Percentiles rank a stretch among this genome's conserved stretches.
Evolutionary conservation across 2,329 filamentous ascomycete genomes (phyloP).

Genomic region (Xylariaceae sp.): DNA sequence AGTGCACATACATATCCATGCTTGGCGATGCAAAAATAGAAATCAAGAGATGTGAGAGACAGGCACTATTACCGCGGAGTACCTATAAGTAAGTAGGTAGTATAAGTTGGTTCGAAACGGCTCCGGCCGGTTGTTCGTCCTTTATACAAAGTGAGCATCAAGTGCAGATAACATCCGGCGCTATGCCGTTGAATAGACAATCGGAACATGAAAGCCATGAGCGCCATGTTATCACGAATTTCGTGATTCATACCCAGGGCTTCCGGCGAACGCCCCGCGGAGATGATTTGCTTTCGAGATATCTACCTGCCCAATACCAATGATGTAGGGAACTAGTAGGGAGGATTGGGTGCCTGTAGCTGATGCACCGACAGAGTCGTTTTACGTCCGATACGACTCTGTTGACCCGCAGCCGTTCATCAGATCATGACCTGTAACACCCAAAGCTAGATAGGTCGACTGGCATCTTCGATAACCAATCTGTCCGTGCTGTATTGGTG

Average conservation of each 20-base stretch:
- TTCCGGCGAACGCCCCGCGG: background rate
- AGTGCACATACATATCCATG: background rate
- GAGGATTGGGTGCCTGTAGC: slow-evolving; percentile 8
- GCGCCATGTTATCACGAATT: no score
- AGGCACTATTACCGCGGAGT: no score
- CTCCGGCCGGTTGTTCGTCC: background rate
- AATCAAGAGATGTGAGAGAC: background rate
- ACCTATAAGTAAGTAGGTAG: background rate
- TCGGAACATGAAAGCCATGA: background rate
- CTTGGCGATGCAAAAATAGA: slow-evolving; percentile 13
- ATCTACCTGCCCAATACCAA: background rate
- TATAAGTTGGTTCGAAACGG: background rate
- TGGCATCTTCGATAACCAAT: background rate
- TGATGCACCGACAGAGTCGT: slow-evolving; percentile 8
- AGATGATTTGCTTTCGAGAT: slow-evolving; percentile 14
- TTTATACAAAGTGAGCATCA: background rate
- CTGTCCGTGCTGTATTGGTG: background rate
- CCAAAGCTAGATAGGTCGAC: background rate
- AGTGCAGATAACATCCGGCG: background rate
- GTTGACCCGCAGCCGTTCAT: slow-evolving; percentile 3
- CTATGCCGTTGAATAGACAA: background rate
- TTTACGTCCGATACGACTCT: slow-evolving; percentile 10
- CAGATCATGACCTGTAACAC: slow-evolving; percentile 2
- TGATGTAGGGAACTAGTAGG: background rate
- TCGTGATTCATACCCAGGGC: background rate